Conservation (phyloP, 2,329 filamentous ascomycete species). For the Ceratocystis albifundus region DNA sequence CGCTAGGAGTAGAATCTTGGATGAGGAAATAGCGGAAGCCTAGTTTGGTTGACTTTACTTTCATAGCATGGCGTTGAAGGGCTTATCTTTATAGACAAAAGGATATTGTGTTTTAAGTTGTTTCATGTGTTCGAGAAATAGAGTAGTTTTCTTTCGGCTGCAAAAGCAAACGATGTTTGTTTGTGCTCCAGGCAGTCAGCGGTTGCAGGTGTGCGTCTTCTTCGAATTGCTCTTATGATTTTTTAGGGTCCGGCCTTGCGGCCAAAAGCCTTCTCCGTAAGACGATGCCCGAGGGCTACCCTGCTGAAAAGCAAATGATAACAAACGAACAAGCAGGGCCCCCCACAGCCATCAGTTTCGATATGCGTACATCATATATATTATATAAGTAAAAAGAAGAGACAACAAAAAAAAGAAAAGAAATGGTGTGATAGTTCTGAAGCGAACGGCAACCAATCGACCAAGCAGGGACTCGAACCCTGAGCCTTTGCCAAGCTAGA, state of each 20-base stretch:
- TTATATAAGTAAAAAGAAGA: too few relatives aligned
- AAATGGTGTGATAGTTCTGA: background rate
- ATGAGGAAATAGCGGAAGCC: background rate
- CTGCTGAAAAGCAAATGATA: too few relatives aligned
- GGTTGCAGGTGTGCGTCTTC: too few relatives aligned
- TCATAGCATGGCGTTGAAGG: background rate
- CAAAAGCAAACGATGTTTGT: too few relatives aligned
- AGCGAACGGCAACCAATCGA: constrained; percentile 5
- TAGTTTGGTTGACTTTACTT: background rate
- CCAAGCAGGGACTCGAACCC: constrained; percentile 24
- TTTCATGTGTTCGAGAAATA: background rate
- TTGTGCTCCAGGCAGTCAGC: too few relatives aligned
- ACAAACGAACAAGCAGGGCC: too few relatives aligned
- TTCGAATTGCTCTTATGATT: too few relatives aligned
- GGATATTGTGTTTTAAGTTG: background rate
- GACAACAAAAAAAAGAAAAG: background rate
- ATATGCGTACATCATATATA: too few relatives aligned
- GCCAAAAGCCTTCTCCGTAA: too few relatives aligned
- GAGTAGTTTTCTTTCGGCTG: background rate
- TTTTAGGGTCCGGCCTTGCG: too few relatives aligned
- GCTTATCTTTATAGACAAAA: background rate
- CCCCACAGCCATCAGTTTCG: too few relatives aligned
- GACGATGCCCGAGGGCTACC: too few relatives aligned
- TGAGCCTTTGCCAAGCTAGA: constrained; percentile 23
- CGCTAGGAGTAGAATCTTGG: background rate